Conservation (phyloP, 2,329 filamentous ascomycete genomes). For the Monilinia fructigena region DNA sequence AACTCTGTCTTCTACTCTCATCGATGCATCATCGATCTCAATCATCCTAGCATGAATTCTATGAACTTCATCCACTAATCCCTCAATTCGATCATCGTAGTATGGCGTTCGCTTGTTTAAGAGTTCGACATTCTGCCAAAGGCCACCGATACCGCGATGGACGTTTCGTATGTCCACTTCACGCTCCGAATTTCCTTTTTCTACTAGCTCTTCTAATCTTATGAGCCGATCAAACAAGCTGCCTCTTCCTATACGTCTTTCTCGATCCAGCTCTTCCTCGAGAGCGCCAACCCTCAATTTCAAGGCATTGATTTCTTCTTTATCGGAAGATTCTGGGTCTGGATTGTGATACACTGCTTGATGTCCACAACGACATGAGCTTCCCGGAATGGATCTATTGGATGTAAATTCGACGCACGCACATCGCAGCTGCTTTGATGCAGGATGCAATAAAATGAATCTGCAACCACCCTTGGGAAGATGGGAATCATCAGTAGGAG, state of each 20-base stretch:
- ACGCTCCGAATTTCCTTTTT: slow-evolving; percentile 53
- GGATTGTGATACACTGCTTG: slow-evolving; percentile 57
- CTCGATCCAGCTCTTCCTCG: slow-evolving; percentile 46
- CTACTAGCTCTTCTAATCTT: slow-evolving; percentile 54
- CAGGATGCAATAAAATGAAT: slow-evolving; percentile 57
- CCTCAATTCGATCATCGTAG: slow-evolving; percentile 56
- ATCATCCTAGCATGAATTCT: slow-evolving; percentile 38
- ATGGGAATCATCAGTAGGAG: slow-evolving; percentile 43
- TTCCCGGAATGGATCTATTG: slow-evolving; percentile 53
- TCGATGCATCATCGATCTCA: slow-evolving; percentile 41
- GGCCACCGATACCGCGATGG: slow-evolving; percentile 54
- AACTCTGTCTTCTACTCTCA: slow-evolving; percentile 39
- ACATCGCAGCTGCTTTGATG: slow-evolving; percentile 58
- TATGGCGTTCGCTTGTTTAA: slow-evolving; percentile 50
- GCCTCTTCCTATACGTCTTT: slow-evolving; percentile 37
- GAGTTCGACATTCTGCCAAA: slow-evolving; percentile 51
- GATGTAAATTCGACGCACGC: slow-evolving; percentile 57
- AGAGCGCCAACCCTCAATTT: slow-evolving; percentile 48
- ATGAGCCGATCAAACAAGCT: slow-evolving; percentile 35
- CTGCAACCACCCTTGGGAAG: slow-evolving; percentile 59
- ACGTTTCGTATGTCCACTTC: slow-evolving; percentile 53
- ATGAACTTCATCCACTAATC: slow-evolving; percentile 45
- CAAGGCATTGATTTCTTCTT: slow-evolving; percentile 50
- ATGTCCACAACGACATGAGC: slow-evolving; percentile 59
- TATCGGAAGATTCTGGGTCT: slow-evolving; percentile 47